Base-by-base conservation (phyloP, 495 filamentous ascomycete genomes). In the Glarea lozoyensis region DNA sequence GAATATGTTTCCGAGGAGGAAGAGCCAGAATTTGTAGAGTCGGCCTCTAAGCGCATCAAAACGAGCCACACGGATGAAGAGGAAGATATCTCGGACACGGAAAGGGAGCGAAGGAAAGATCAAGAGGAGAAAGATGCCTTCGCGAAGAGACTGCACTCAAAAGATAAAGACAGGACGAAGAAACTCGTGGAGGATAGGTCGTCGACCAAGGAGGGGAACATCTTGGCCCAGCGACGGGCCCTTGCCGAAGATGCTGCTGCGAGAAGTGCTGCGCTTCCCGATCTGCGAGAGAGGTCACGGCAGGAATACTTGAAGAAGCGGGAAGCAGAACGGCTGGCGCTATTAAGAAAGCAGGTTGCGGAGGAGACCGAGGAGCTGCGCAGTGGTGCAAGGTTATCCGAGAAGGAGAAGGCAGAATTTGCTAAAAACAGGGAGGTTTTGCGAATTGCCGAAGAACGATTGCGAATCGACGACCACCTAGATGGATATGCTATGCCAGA, bases 401-500 rank as follows among this genome's bases (percentile, higher is more conserved):
- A 81, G 45, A 66, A 66, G 39, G 92, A 98, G 67, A 92, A 84
- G 57, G 83, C 82, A 35, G 88, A 96, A 49, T 97, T 97, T 58
- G 81, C 82, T 1, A 82, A 86, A 43, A 97, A 97, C 54, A 72
- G 86, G 30, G 85, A 97, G 61, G 75, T 92, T 17, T 70, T 97
- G 15, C 72, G 82, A 15, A 73, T 97, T 30, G 90, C 93, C 0
- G 88, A 95, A 64, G 88, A 94, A 61, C 72, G 92, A 29, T 64
- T 89, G 21, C 73, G 77, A 19, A 92, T 97, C 46, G 90, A 96
- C 58, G 90, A 97, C 51, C 77, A 94, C 54, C 77, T 82, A 13
- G 89, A 95, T 68, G 92, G 92, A 4, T 97, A 96, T 60, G 81
- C 83, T 61, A 79, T 98, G 63, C 90, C 92, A 0, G 88, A 94